phyloP scores from a whole-genome alignment of 805 yeast genomes.

The Deakozyma indianensis region DNA sequence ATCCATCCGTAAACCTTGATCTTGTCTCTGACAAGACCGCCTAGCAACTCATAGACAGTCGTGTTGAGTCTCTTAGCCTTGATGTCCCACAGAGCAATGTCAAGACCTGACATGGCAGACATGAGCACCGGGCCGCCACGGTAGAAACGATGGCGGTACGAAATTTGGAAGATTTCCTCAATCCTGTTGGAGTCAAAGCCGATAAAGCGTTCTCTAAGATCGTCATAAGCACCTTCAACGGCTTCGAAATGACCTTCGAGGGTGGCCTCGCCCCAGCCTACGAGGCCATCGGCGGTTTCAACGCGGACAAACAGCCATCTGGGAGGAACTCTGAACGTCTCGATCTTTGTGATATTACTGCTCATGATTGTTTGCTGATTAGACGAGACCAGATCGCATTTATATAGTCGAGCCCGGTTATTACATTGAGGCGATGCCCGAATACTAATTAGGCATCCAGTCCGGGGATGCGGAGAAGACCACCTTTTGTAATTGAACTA shows the following conservation, averaged over 20 bases:
- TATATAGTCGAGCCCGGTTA: too few species aligned
- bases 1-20: constrained; percentile 21
- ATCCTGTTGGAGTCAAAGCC: constrained; percentile 19
- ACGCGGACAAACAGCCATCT: constrained; percentile 19
- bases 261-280: constrained; percentile 21
- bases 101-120: constrained; percentile 21
- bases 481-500: too few species aligned
- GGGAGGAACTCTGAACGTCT: constrained; percentile 19
- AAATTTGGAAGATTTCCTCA: constrained; percentile 17
- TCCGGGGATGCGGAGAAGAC: too few species aligned
- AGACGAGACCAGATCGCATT: too few species aligned
- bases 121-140: constrained; percentile 21
- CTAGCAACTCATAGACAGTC: constrained; percentile 18
- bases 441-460: too few species aligned
- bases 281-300: constrained; percentile 15
- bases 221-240: constrained; percentile 20
- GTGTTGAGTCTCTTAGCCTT: constrained; percentile 20
- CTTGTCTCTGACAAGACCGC: constrained; percentile 19
- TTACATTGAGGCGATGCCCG: too few species aligned
- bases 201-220: constrained; percentile 17
- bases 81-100: constrained; percentile 22
- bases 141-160: constrained; percentile 20
- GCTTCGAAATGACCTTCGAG: constrained; percentile 22
- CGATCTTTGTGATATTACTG: constrained; percentile 12
- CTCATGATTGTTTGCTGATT: not conserved